Evolutionary conservation across 352 stramenopile genomes (phyloP).

Genomic region (Pythium coloratum): DNA sequence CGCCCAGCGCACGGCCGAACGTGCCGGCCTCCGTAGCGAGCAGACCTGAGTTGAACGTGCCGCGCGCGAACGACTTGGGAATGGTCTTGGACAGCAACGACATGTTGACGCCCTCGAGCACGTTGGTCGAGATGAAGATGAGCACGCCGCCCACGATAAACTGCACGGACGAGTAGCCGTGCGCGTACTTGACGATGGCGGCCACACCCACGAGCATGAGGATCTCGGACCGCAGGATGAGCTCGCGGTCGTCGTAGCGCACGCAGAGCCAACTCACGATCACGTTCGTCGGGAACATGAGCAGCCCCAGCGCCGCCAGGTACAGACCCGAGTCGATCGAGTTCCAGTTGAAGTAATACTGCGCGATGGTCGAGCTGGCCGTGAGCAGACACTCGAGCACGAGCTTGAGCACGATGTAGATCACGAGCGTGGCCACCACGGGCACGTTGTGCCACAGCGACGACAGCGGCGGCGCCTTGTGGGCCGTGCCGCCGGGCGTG

Average conservation of each 20-base stretch:
- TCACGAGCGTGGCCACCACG: constrained; percentile 71
- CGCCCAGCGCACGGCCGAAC: constrained; percentile 83
- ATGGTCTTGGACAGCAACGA: constrained; percentile 94
- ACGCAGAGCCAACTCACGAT: constrained; percentile 88
- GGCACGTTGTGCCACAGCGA: constrained; percentile 77
- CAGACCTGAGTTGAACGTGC: constrained; percentile 94
- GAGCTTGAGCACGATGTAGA: constrained; percentile 93
- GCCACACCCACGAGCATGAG: constrained; percentile 90
- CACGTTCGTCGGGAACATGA: constrained; percentile 93
- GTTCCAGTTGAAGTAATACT: constrained; percentile 91
- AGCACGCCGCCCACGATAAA: constrained; percentile 88
- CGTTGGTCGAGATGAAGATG: constrained; percentile 93
- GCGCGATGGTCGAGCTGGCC: constrained; percentile 76
- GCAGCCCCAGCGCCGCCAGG: constrained; percentile 81
- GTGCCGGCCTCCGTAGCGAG: constrained; percentile 93
- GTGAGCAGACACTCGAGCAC: constrained; percentile 90
- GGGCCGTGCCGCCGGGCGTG: constrained; percentile 15
- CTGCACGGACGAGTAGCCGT: constrained; percentile 85
- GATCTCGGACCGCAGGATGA: constrained; percentile 86
- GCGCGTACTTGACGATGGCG: constrained; percentile 87
- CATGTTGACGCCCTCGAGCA: constrained; percentile 94
- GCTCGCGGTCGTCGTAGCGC: constrained; percentile 90
- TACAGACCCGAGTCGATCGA: constrained; percentile 85
- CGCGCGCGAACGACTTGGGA: constrained; percentile 88
- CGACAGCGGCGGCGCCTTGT: constrained; percentile 38